A percentile compares a stretch with the other conserved stretches of the same genome.
Conservation (phyloP, 331 rosid species). For the Rhamnella rubrinervis region DNA sequence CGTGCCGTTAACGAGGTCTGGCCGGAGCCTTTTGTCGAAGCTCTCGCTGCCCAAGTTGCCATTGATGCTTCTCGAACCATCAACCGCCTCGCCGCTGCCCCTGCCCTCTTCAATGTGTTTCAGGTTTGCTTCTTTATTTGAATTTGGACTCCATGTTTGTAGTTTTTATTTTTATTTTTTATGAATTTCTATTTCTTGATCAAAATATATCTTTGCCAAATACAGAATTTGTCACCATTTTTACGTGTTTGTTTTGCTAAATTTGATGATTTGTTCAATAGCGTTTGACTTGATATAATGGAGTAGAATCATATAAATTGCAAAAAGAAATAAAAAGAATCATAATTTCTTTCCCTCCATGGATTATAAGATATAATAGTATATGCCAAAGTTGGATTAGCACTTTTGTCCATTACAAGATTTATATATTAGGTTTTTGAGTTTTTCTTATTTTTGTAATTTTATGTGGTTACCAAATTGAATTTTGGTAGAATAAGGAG, state of each 20-base stretch:
- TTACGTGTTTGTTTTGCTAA: no score
- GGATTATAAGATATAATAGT: no score
- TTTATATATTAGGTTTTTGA: not conserved
- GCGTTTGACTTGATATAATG: no score
- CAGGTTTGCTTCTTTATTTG: slow-evolving; percentile 41
- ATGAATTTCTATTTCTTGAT: not conserved
- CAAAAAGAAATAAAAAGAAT: no score
- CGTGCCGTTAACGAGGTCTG: slow-evolving; percentile 54
- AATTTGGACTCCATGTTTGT: not conserved
- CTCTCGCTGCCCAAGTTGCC: slow-evolving; percentile 72
- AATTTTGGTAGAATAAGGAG: no score
- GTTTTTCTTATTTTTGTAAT: not conserved
- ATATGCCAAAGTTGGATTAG: no score
- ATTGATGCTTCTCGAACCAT: slow-evolving; percentile 48
- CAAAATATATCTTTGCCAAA: not conserved
- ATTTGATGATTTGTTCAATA: no score
- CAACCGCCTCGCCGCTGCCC: slow-evolving; percentile 71
- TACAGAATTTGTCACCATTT: no score
- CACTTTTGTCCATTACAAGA: no score
- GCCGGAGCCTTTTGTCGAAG: slow-evolving; percentile 72
- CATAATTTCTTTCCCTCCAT: no score
- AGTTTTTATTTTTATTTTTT: not conserved
- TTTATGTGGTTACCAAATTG: no score
- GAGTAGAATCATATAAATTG: no score
- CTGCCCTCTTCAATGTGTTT: slow-evolving; percentile 66